These are phyloP conservation scores for Lyophyllum shimeji DNA, from an alignment of 768 basidiomycete genomes.

Conservation along the genomic window DNA sequence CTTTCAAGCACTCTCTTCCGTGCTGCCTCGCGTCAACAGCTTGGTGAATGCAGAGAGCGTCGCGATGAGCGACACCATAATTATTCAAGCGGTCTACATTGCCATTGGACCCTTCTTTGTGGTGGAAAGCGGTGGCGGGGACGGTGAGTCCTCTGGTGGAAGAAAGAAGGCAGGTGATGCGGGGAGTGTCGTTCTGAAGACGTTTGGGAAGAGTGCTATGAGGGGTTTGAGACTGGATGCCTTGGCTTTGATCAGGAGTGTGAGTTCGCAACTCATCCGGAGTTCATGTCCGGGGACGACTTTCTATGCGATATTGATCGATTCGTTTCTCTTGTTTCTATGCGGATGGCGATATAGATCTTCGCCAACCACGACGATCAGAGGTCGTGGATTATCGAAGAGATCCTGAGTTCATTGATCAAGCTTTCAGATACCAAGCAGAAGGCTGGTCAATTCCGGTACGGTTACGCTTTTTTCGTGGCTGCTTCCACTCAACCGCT, in stretches of 20 bases:
- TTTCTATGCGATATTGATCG: background rate
- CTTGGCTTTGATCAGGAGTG: slow-evolving; percentile 80
- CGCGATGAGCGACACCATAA: slow-evolving; percentile 86
- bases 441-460: slow-evolving; percentile 89
- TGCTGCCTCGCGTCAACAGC: slow-evolving; percentile 72
- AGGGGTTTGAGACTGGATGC: slow-evolving; percentile 80
- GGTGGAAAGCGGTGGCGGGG: slow-evolving; percentile 59
- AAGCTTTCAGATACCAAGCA: slow-evolving; percentile 90
- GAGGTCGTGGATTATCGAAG: slow-evolving; percentile 96
- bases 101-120: slow-evolving; percentile 95
- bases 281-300: background rate
- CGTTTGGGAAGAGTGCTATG: slow-evolving; percentile 78
- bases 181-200: slow-evolving; percentile 58
- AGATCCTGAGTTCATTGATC: slow-evolving; percentile 86
- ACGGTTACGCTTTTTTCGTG: slow-evolving; percentile 20
- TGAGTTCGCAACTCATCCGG: slow-evolving; percentile 36
- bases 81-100: slow-evolving; percentile 91
- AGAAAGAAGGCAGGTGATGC: slow-evolving; percentile 56
- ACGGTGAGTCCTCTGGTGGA: slow-evolving; percentile 37
- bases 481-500: background rate
- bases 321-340: background rate
- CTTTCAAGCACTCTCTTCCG: slow-evolving; percentile 69
- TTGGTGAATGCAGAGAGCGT: slow-evolving; percentile 72
- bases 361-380: slow-evolving; percentile 92
- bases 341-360: slow-evolving; percentile 48